Base-by-base conservation (phyloP, 2,329 filamentous ascomycete genomes). In the Fusarium heterosporum region DNA sequence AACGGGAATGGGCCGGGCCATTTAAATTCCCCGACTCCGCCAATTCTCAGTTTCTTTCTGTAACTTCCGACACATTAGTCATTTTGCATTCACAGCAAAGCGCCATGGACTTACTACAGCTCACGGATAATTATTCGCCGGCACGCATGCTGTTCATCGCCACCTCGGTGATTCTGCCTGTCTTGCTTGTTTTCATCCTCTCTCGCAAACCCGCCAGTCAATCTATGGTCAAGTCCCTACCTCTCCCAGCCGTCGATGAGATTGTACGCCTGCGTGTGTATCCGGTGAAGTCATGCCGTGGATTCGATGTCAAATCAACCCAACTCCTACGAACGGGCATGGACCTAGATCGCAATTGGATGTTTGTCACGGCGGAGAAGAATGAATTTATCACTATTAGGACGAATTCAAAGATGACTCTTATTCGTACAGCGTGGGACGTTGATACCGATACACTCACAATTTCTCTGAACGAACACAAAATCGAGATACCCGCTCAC, bases 251-350 rank as follows among this genome's bases (percentile, higher is more conserved):
- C 10, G 22, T 47, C 5, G 72, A 73, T 48, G 69, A 74, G 34
- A 73, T 73, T 19, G 47, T 73, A 45, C 42, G 60, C 25, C 78
- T 90, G 12, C 83, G 82, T 55, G 81, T 89, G 69, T 89, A 90
- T 72, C 88, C 88, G 13, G 86, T 90, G 71, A 90, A 90, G 72
- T 90, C 87, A 61, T 90, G 88, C 69, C 86, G 88, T 43, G 88
- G 88, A 11, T 80, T 90, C 67, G 79, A 83, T 39, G 78, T 90
- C 11, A 74, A 81, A 16, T 81, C 79, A 4, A 82, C 85, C 3
- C 79, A 77, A 6, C 78, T 90, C 2, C 79, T 84, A 32, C 82
- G 81, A 43, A 83, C 85, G 5, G 88, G 88, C 0, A 80, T 90
- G 12, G 85, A 87, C 42, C 79, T 90, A 13, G 88, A 90, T 73